These are phyloP conservation scores for Podila minutissima DNA, from an alignment of 192 early-diverging fungal species.

Conservation along the genomic window DNA sequence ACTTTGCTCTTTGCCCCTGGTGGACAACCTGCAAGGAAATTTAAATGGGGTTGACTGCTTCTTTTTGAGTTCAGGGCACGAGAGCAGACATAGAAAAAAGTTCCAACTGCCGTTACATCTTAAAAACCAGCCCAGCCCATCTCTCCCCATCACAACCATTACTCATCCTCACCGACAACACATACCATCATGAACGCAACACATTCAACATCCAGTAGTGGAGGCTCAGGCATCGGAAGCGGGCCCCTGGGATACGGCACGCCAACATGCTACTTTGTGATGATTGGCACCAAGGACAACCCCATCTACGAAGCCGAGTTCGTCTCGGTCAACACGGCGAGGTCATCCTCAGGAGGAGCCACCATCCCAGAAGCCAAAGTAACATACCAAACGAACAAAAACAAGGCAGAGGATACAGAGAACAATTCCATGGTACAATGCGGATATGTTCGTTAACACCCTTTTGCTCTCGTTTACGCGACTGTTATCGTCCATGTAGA, in stretches of 20 bases:
- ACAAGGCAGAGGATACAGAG: not conserved
- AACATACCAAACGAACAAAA: slow-evolving; percentile 1
- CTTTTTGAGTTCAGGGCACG: no score
- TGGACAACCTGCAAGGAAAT: not conserved
- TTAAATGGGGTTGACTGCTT: not conserved
- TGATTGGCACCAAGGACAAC: slow-evolving; percentile 94
- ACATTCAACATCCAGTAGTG: slow-evolving; percentile 46
- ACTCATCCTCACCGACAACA: not conserved
- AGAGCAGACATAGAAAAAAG: no score
- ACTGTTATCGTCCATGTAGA: slow-evolving; percentile 45
- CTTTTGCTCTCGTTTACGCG: not conserved
- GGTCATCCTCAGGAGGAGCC: slow-evolving; percentile 57
- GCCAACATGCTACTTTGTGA: slow-evolving; percentile 85
- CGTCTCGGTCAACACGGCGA: slow-evolving; percentile 50
- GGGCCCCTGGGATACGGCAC: slow-evolving; percentile 16
- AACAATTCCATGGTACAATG: not conserved
- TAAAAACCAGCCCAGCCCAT: not conserved
- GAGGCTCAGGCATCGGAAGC: slow-evolving; percentile 47
- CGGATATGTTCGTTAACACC: no score
- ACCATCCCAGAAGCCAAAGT: slow-evolving; percentile 49
- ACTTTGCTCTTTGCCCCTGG: not conserved
- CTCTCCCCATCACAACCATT: not conserved
- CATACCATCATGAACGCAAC: slow-evolving; percentile 28
- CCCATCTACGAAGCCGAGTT: slow-evolving; percentile 97
- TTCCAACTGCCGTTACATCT: no score